phyloP scores from a whole-genome alignment of 768 basidiomycete species.

The Trametes villosa region DNA sequence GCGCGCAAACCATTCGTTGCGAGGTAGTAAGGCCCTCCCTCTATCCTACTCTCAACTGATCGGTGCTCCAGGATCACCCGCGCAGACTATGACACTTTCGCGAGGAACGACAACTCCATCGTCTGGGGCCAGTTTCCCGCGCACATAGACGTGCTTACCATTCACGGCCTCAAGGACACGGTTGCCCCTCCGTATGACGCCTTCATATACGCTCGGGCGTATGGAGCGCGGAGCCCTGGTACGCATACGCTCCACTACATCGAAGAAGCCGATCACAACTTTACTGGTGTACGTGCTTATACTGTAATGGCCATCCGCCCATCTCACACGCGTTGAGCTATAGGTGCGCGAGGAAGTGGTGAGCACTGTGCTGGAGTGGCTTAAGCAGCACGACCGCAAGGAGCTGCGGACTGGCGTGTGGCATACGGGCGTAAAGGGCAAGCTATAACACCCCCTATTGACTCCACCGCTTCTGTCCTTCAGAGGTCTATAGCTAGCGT shows the following conservation, averaged over 20 bases:
- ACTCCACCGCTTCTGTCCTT: too few species aligned
- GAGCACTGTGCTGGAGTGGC: too few species aligned
- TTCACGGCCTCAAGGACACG: conserved; percentile 75
- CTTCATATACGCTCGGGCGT: conserved; percentile 64
- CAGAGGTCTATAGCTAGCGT: too few species aligned
- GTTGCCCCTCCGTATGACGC: conserved; percentile 79
- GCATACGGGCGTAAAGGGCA: too few species aligned
- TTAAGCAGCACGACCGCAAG: too few species aligned
- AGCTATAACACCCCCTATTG: too few species aligned
- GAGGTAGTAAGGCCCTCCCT: conserved; percentile 2
- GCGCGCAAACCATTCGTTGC: conserved; percentile 59
- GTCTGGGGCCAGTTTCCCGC: conserved; percentile 73
- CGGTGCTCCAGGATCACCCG: conserved; percentile 2
- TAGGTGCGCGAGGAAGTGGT: too few species aligned
- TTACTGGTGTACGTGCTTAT: neutral
- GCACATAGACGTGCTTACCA: conserved; percentile 65
- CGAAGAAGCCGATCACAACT: conserved; percentile 82
- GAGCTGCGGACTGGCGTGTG: too few species aligned
- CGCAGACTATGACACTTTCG: conserved; percentile 64
- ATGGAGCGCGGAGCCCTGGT: conserved; percentile 61
- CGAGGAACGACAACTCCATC: conserved; percentile 65
- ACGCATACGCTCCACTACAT: conserved; percentile 72
- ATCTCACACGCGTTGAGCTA: too few species aligned
- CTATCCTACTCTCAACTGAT: neutral
- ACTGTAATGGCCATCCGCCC: too few species aligned